Evolutionary conservation across 306 rosid species (phyloP).

Genomic region (Inga oerstediana): DNA sequence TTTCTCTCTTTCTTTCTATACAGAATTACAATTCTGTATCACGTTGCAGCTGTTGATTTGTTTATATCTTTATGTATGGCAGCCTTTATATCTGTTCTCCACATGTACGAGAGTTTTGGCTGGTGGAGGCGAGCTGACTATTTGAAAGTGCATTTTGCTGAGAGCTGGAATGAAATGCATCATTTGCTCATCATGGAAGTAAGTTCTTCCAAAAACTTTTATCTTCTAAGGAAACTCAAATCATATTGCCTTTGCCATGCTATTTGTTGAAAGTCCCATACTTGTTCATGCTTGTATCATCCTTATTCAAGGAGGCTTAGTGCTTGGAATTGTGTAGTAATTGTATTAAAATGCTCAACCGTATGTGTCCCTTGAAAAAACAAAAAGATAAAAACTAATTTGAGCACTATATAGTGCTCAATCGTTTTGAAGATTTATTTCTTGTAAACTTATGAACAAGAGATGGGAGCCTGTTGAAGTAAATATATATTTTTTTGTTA

Average conservation of each 20-base stretch:
- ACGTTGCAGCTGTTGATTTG: slow-evolving; percentile 4
- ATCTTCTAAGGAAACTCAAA: slow-evolving; percentile 9
- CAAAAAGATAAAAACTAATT: not conserved
- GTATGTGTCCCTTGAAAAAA: not conserved
- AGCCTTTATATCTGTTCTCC: slow-evolving; percentile 95
- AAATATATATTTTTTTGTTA: not conserved
- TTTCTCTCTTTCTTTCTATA: no score
- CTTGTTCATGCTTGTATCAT: slow-evolving; percentile 17
- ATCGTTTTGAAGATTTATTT: not conserved
- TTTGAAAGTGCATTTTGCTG: slow-evolving; percentile 97
- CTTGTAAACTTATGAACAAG: not conserved
- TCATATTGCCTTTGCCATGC: slow-evolving; percentile 23
- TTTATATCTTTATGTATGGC: slow-evolving; percentile 36
- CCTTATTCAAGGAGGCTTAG: slow-evolving; percentile 24
- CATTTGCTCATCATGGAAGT: slow-evolving; percentile 99
- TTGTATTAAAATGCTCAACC: not conserved
- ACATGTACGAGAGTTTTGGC: slow-evolving; percentile 95
- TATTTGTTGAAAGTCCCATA: slow-evolving; percentile 11
- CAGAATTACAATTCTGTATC: no score
- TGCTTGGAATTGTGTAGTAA: slow-evolving; percentile 20
- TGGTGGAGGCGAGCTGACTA: slow-evolving; percentile 99
- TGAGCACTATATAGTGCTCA: not conserved
- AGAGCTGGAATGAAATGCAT: slow-evolving; percentile 99
- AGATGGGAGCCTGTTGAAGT: not conserved
- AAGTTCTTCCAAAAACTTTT: slow-evolving; percentile 23